Conservation (phyloP, 208 protist genomes). For the Trypanosoma grayi region DNA sequence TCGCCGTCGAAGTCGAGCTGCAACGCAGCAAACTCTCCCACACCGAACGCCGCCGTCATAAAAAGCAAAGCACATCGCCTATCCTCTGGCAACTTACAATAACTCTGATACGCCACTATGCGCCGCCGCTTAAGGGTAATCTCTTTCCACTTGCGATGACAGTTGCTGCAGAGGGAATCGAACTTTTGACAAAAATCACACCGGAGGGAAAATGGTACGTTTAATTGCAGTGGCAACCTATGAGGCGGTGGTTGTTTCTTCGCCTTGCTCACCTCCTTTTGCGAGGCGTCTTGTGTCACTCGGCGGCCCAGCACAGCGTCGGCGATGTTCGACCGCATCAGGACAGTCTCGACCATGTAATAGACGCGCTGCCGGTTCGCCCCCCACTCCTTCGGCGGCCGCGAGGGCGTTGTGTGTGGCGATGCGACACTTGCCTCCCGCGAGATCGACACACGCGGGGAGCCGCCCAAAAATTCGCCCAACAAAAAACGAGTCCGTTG, state of each 20-base stretch:
- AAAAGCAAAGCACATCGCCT: constrained; percentile 27
- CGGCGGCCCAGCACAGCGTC: constrained; percentile 18
- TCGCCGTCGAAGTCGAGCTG: constrained; percentile 28
- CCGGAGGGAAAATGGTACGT: constrained; percentile 40
- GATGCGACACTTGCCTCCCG: neutral
- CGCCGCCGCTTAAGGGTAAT: constrained; percentile 19
- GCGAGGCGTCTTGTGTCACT: neutral
- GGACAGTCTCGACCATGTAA: constrained; percentile 13
- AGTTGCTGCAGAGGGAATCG: constrained; percentile 54
- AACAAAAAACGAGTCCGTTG: neutral
- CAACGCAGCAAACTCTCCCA: constrained; percentile 35
- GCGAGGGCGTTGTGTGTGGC: neutral
- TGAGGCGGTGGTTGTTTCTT: constrained; percentile 4
- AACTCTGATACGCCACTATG: constrained; percentile 16
- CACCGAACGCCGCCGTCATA: constrained; percentile 36
- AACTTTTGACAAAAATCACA: constrained; percentile 53
- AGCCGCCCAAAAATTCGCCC: neutral
- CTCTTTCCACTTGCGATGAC: constrained; percentile 39
- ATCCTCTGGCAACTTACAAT: constrained; percentile 26
- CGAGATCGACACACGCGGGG: neutral
- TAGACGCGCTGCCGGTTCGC: neutral
- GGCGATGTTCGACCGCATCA: constrained; percentile 15
- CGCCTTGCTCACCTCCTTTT: neutral
- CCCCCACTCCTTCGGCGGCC: neutral
- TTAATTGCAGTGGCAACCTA: constrained; percentile 29